Evolutionary conservation across 192 early-diverging fungal species (phyloP).

Genomic region (Coemansia nantahalensis): DNA sequence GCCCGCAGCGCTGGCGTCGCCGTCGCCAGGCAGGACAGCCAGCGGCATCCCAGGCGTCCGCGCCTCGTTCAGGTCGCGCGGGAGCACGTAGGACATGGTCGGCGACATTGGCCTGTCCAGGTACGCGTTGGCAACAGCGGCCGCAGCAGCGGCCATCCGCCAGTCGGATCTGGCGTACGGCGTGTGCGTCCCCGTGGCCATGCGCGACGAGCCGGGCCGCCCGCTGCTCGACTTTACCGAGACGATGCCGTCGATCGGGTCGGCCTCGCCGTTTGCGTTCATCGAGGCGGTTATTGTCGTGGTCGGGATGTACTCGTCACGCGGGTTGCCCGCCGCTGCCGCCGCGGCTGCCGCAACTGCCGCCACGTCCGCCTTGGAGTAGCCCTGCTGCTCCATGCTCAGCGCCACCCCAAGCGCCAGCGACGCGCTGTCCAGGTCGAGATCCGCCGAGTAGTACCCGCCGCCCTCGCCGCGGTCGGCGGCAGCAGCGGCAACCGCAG

Average conservation of each 20-base stretch:
- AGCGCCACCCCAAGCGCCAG: slow-evolving; percentile 50
- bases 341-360: slow-evolving; percentile 37
- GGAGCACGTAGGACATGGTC: slow-evolving; percentile 29
- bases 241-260: slow-evolving; percentile 52
- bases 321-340: slow-evolving; percentile 1
- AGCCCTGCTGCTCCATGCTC: slow-evolving; percentile 55
- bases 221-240: slow-evolving; percentile 40
- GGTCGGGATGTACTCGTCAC: slow-evolving; percentile 8
- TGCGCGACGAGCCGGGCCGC: slow-evolving; percentile 14
- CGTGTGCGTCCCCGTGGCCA: slow-evolving; percentile 39
- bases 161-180: slow-evolving; percentile 31
- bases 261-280: slow-evolving; percentile 51
- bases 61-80: slow-evolving; percentile 43
- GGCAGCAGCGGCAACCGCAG: no score
- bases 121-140: slow-evolving; percentile 22
- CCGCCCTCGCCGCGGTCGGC: slow-evolving; percentile 1
- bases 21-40: slow-evolving; percentile 2
- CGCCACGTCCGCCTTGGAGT: slow-evolving; percentile 47
- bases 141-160: slow-evolving; percentile 35
- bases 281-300: slow-evolving; percentile 50
- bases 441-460: slow-evolving; percentile 13
- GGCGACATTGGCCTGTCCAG: slow-evolving; percentile 24
- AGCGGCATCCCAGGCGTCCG: slow-evolving; percentile 25
- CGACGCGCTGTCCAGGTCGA: slow-evolving; percentile 48
- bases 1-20: not conserved